These are phyloP conservation scores for Bertia moriformis DNA, from an alignment of 2,329 filamentous ascomycete species.

Conservation along the genomic window DNA sequence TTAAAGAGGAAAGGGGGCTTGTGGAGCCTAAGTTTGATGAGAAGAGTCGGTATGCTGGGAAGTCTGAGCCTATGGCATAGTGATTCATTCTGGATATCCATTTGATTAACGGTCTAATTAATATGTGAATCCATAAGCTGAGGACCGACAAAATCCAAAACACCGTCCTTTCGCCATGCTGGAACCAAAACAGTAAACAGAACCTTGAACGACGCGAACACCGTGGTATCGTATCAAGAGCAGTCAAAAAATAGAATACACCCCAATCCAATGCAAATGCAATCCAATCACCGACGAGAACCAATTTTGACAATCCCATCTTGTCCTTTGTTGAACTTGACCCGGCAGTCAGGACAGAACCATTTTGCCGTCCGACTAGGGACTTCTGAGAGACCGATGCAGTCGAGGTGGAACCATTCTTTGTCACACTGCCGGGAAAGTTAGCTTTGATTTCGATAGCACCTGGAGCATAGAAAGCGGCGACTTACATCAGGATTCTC, in stretches of 20 bases:
- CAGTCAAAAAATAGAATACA: too few relatives aligned
- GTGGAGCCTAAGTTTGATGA: conserved; percentile 6
- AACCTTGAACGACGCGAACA: too few relatives aligned
- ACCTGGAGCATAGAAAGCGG: conserved; percentile 8
- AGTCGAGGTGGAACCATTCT: conserved; percentile 54
- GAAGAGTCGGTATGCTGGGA: too few relatives aligned
- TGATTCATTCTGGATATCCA: too few relatives aligned
- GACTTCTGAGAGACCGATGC: conserved; percentile 39
- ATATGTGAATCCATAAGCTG: too few relatives aligned
- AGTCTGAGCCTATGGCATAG: too few relatives aligned
- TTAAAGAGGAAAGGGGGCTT: conserved; percentile 26
- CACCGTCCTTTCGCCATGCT: too few relatives aligned
- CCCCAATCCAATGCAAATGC: too few relatives aligned
- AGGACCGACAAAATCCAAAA: too few relatives aligned
- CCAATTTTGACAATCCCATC: conserved; percentile 21
- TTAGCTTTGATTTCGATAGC: conserved; percentile 7
- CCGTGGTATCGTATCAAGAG: too few relatives aligned
- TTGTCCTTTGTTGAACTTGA: conserved; percentile 18
- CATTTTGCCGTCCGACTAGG: conserved; percentile 47
- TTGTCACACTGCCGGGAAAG: conserved; percentile 35
- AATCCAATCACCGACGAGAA: conserved; percentile 15
- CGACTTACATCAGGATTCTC: conserved; percentile 39
- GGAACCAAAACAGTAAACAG: too few relatives aligned
- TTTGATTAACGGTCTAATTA: too few relatives aligned
- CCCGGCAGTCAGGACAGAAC: conserved; percentile 49